Evolutionary conservation across 1,284 basidiomycete species (phyloP).

Genomic region (Apiotrichum veenhuisii): DNA sequence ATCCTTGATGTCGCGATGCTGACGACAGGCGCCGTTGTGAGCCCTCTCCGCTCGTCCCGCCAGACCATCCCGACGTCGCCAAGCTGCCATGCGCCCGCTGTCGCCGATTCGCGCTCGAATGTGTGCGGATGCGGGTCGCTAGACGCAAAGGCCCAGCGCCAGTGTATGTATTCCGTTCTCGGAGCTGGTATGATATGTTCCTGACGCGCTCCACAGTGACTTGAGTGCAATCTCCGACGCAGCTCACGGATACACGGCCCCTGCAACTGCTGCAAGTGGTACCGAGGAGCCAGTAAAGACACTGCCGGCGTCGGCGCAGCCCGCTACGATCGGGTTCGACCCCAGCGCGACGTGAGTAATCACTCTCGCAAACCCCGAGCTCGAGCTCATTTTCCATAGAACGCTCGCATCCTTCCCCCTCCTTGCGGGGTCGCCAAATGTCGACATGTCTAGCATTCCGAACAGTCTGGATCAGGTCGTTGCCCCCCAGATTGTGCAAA

Average conservation of each 20-base stretch:
- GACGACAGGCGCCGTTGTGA: slow-evolving; percentile 39
- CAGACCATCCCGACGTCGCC: slow-evolving; percentile 39
- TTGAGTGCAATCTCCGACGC: slow-evolving; percentile 36
- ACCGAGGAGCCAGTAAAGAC: background rate
- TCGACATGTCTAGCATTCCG: slow-evolving; percentile 15
- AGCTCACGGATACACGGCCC: slow-evolving; percentile 22
- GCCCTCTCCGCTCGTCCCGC: slow-evolving; percentile 40
- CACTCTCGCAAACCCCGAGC: background rate
- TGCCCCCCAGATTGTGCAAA: slow-evolving; percentile 27
- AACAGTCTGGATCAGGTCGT: slow-evolving; percentile 38
- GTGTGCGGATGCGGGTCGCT: slow-evolving; percentile 33
- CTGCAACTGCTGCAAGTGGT: background rate
- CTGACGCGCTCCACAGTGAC: slow-evolving; percentile 2
- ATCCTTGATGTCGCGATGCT: background rate
- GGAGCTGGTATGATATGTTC: background rate
- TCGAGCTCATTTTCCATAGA: background rate
- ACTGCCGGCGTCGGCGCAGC: background rate
- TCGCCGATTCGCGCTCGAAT: slow-evolving; percentile 40
- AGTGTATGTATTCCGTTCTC: slow-evolving; percentile 26
- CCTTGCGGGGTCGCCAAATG: slow-evolving; percentile 7
- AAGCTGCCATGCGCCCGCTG: slow-evolving; percentile 43
- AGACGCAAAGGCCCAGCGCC: slow-evolving; percentile 40
- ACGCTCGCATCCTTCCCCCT: slow-evolving; percentile 7
- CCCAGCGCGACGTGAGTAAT: background rate
- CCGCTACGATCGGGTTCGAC: background rate